phyloP scores from a whole-genome alignment of 805 yeast genomes.

The Candida pseudoglaebosa region DNA sequence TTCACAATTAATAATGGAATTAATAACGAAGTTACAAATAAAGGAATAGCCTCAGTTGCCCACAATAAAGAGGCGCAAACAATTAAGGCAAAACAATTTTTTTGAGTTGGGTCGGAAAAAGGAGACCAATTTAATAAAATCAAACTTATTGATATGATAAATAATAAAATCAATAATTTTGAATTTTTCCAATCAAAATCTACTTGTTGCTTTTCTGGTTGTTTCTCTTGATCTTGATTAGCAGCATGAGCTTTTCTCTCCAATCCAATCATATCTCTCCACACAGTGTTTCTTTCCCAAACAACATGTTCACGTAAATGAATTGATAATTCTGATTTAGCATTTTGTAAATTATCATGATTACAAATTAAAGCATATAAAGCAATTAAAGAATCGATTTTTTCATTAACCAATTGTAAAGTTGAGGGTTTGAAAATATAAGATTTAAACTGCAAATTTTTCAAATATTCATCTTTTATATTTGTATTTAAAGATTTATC shows the following conservation, averaged over 20 bases:
- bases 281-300: conserved; percentile 53
- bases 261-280: conserved; percentile 55
- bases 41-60: conserved; percentile 95
- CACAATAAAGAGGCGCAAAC: conserved; percentile 80
- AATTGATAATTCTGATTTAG: conserved; percentile 53
- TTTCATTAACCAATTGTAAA: conserved; percentile 25
- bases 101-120: conserved; percentile 33
- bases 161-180: conserved; percentile 37
- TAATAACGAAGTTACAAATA: conserved; percentile 81
- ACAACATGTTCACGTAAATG: conserved; percentile 53
- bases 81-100: conserved; percentile 68
- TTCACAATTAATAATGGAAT: conserved; percentile 80
- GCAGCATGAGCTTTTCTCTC: conserved; percentile 86
- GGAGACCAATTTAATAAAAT: conserved; percentile 25
- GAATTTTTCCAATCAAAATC: conserved; percentile 32
- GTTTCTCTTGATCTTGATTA: conserved; percentile 12
- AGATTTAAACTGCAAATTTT: conserved; percentile 40
- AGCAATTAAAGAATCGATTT: conserved; percentile 29
- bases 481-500: conserved; percentile 46
- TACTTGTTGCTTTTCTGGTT: conserved; percentile 11
- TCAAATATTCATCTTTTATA: conserved; percentile 41
- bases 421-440: conserved; percentile 38
- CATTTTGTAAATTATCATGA: conserved; percentile 40
- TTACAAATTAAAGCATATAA: conserved; percentile 36
- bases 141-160: conserved; percentile 48